These are phyloP conservation scores for Fragilariopsis cylindrus DNA, from an alignment of 108 stramenopile genomes.

Conservation along the genomic window DNA sequence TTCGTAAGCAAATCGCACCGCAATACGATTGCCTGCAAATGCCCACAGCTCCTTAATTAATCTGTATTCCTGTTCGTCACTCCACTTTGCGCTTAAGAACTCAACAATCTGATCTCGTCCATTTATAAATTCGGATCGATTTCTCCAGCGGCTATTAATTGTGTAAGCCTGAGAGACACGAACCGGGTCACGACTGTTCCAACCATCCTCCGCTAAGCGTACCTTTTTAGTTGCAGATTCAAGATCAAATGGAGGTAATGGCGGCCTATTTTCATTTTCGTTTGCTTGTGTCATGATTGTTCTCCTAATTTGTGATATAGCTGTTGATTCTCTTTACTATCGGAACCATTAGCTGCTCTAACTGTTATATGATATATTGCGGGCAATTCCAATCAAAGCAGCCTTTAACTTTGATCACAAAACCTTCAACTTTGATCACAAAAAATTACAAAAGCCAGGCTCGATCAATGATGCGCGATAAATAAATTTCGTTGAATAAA, in stretches of 20 bases:
- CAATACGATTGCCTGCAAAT: constrained; percentile 55
- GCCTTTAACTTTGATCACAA: too few relatives aligned
- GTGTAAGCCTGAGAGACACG: constrained; percentile 47
- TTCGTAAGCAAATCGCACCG: constrained; percentile 73
- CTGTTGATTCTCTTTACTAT: too few relatives aligned
- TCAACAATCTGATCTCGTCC: constrained; percentile 52
- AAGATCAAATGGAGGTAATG: constrained; percentile 59
- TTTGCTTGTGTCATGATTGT: too few relatives aligned
- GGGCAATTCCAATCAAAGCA: too few relatives aligned
- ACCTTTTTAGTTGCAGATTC: constrained; percentile 64
- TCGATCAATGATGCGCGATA: too few relatives aligned
- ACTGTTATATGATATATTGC: too few relatives aligned
- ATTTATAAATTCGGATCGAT: constrained; percentile 43
- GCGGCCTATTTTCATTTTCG: constrained; percentile 19
- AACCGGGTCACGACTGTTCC: constrained; percentile 60
- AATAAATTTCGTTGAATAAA: too few relatives aligned
- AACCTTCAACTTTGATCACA: too few relatives aligned
- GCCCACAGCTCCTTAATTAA: constrained; percentile 72
- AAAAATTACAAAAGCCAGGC: too few relatives aligned
- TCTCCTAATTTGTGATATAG: too few relatives aligned
- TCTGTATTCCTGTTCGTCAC: constrained; percentile 41
- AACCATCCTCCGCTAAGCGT: constrained; percentile 66
- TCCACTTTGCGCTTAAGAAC: constrained; percentile 30
- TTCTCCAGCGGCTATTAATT: constrained; percentile 59
- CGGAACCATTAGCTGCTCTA: too few relatives aligned